Evolutionary conservation across 108 stramenopile genomes (phyloP), one percentile per base, ranked within the genome.

Genomic region (Thalassiosira profunda): DNA sequence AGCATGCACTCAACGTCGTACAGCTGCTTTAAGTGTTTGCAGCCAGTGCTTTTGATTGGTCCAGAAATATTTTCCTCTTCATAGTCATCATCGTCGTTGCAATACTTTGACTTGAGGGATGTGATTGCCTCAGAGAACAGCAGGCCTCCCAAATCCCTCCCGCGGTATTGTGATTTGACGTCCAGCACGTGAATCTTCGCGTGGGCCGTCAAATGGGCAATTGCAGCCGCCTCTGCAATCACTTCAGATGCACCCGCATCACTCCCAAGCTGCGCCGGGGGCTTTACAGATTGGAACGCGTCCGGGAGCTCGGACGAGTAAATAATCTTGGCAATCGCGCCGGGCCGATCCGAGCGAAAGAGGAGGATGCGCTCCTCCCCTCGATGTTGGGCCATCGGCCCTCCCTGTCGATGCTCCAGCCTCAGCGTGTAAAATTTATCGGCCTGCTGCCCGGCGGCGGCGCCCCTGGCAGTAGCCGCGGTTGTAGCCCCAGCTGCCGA

Each of bases 351-450:
- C 11, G 83, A 84, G 15, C 81, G 83, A 63, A 85, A 86, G 3
- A 90, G 34, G 5, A 90, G 57, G 10, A 86, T 70, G 26, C 82
- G 60, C 48, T 90, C 86, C 78, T 90, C 88, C n/a, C 82, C 78
- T 3, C 35, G 61, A 61, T 83, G 66, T 43, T 63, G 17, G 10
- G 85, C 82, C 9, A 66, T 23, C 1, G 70, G 20, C 5, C 76
- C 79, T 8, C 85, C 79, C 35, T 48, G 26, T 31, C 81, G 80
- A 63, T 86, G 84, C 35, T 85, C 84, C 45, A 90, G 29, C 35
- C 84, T 74, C 35, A 89, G 63, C 24, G 71, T 72, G 33, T 69
- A 69, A 43, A 56, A 72, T 56, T 17, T 24, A 51, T 64, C 25
- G 49, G 15, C 33, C 38, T 38, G 3, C 24, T 2, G 28, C 28